Evolutionary conservation across 192 early-diverging fungal species (phyloP), one percentile per base, ranked within the genome.

Genomic region (Linnemannia elongata): DNA sequence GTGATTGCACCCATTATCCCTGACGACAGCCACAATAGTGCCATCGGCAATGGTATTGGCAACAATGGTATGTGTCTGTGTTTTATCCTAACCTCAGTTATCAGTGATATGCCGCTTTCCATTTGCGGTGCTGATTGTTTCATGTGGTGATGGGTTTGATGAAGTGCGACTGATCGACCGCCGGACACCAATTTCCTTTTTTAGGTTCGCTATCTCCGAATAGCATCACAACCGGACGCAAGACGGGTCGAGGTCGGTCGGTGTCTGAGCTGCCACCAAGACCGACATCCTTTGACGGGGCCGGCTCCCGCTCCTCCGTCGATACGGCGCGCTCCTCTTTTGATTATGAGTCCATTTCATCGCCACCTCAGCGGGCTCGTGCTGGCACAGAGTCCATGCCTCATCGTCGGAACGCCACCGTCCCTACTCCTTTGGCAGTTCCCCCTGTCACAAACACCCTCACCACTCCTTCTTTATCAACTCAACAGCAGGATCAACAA

Each of bases 231-330:
- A 22, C 20, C 4, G 49, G 49, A 18, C 44, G 30, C 33, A 87
- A 75, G 18, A 57, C 75, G 41, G 83, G 83, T 27, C 85, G 85
- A 39, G 63, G n/a, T 49, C 79, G 85, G 13, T 87, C 85, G 33
- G 76, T 78, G 7, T 87, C 85, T 18, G 85, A 87, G 36, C 54
- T 81, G 18, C 85, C 85, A n/a, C 85, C 85, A 17, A 70, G 85
- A 47, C 85, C 85, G 12, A 63, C 79, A 18, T 81, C 80, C 6
- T 87, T 87, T 75, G 85, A 81, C 60, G 72, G 76, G 30, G 27
- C 75, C 1, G 57, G 69, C 13, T 49, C 74, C 10, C 75, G 76
- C 1, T 75, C 66, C 17, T 76, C 78, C 0, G 44, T 55, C 15
- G 69, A 17, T 22, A 77, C 78, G 12, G 33, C 38, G 18, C 74